Evolutionary conservation across 2,329 filamentous ascomycete genomes (phyloP), one percentile per base, ranked within the genome.

Genomic region (Colletotrichum sp.): DNA sequence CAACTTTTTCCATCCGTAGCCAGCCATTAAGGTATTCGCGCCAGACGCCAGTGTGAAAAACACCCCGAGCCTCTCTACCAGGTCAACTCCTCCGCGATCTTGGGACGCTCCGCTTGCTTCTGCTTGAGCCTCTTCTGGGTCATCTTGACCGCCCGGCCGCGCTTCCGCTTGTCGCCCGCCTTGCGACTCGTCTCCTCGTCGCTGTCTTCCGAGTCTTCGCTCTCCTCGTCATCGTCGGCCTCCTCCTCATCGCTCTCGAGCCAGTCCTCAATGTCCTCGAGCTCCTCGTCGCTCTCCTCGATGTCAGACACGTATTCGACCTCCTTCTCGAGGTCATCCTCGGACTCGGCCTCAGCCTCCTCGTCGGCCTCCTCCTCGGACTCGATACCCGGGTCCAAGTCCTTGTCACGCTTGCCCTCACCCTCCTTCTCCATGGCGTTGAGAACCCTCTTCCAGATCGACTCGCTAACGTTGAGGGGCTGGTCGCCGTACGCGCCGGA

Each of bases 381-480:
- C 79, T 95, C 93, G 78, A 97, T 92, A 12, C 96, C 96, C 79
- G 96, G 93, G 83, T 98, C 96, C 83, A 97, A 85, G 84, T 98
- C 96, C 86, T 96, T 92, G 83, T 98, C 96, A 70, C 95, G 89
- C 78, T 91, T 89, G 60, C 94, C 96, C 81, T 97, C 93, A 75
- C 96, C 96, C 80, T 94, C 94, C 79, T 94, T 91, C 90, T 99
- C 97, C 85, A 99, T 89, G 5, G 95, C 95, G 77, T 93, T 93
- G 80, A 99, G 92, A 9, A 99, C 97, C 90, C 96, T 98, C 91
- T 97, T 97, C 97, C 97, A 99, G 77, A 99, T 95, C 16, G 91
- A 90, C 84, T 98, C 96, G 84, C 97, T 97, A 67, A 98, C 96
- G 83, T 99, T 99, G 78, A 99, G 89, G 56, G 97, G 97, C 83